phyloP scores from a whole-genome alignment of 768 basidiomycete genomes.

The Tricholoma saponaceum region DNA sequence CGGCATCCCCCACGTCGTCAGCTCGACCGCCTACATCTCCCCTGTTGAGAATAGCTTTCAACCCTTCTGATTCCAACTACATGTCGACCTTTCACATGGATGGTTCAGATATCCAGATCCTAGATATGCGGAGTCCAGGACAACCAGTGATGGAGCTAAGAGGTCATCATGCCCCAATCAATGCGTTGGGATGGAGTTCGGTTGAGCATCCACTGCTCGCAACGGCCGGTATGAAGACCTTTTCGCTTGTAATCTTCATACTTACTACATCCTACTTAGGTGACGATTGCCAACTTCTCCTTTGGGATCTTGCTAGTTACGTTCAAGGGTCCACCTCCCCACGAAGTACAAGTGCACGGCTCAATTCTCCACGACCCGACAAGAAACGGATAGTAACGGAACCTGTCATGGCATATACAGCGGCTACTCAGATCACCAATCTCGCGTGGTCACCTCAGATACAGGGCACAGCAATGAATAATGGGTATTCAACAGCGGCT shows the following conservation, averaged over 20 bases:
- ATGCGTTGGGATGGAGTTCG: constrained; percentile 89
- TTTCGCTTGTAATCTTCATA: constrained; percentile 2
- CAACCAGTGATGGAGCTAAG: constrained; percentile 90
- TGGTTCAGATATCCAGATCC: constrained; percentile 81
- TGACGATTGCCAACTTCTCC: constrained; percentile 89
- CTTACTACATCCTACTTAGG: constrained; percentile 39
- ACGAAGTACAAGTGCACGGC: constrained; percentile 62
- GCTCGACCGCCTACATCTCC: constrained; percentile 77
- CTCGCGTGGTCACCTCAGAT: constrained; percentile 89
- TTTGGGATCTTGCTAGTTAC: constrained; percentile 83
- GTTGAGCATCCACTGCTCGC: constrained; percentile 81
- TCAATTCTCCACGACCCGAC: constrained; percentile 80
- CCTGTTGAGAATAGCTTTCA: constrained; percentile 84
- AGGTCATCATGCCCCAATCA: constrained; percentile 78
- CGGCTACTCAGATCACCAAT: constrained; percentile 73
- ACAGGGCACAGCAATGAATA: constrained; percentile 69
- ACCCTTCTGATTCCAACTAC: constrained; percentile 88
- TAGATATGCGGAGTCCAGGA: constrained; percentile 97
- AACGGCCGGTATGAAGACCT: constrained; percentile 66
- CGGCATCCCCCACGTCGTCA: constrained; percentile 52
- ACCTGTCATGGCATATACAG: constrained; percentile 83
- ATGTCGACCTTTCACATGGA: constrained; percentile 98
- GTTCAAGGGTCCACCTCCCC: constrained; percentile 64
- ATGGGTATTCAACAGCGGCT: constrained; percentile 65
- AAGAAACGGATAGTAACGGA: constrained; percentile 73